These are phyloP conservation scores for Plasmodium cynomolgi DNA, from an alignment of 169 alveolate genomes.

Conservation along the genomic window DNA sequence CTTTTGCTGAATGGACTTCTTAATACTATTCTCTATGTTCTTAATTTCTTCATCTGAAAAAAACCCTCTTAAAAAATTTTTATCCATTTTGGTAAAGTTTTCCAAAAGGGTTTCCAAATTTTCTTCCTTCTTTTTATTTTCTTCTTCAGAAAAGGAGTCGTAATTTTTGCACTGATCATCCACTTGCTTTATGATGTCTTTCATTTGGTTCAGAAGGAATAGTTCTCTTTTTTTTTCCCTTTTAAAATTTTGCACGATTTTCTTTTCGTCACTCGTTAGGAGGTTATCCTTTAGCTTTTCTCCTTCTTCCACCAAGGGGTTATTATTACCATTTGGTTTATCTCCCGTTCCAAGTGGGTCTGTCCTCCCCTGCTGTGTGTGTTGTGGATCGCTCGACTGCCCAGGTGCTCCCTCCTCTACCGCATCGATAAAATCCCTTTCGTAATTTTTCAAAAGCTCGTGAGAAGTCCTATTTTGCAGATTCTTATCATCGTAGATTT, in stretches of 20 bases:
- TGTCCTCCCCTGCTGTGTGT: not conserved
- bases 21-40: constrained; percentile 63
- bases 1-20: constrained; percentile 37
- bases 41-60: constrained; percentile 74
- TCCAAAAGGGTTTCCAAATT: constrained; percentile 73
- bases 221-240: constrained; percentile 61
- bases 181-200: constrained; percentile 65
- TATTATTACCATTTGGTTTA: not conserved
- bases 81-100: constrained; percentile 74
- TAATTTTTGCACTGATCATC: constrained; percentile 70
- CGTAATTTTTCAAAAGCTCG: constrained; percentile 49
- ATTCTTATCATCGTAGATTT: constrained; percentile 49
- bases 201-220: constrained; percentile 50
- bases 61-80: constrained; percentile 45
- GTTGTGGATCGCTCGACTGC: not conserved
- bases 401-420: constrained; percentile 4
- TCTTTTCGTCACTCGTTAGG: constrained; percentile 45
- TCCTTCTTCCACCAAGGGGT: not conserved
- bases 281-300: not conserved
- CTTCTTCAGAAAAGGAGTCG: constrained; percentile 38
- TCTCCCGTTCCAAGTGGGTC: not conserved
- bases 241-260: constrained; percentile 65
- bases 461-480: constrained; percentile 28
- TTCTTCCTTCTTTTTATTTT: constrained; percentile 64
- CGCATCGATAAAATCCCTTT: constrained; percentile 32